Percentiles rank a stretch among this genome's conserved stretches.
Evolutionary conservation across 768 basidiomycete species (phyloP).

Genomic region (Leccinum arenicola): DNA sequence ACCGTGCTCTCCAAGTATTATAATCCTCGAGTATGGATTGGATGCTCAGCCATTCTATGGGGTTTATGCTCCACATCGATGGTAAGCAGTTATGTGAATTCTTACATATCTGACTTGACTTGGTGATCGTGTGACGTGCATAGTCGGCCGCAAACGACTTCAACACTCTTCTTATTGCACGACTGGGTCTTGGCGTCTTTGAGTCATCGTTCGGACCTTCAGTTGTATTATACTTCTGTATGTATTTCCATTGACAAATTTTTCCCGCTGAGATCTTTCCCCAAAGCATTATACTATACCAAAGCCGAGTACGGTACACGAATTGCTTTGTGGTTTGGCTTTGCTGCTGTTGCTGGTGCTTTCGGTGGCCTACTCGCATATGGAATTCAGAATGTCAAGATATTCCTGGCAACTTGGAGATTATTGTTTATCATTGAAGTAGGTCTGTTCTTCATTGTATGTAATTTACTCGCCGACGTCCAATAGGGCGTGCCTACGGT

Average conservation of each 20-base stretch:
- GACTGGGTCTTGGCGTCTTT: slow-evolving; percentile 33
- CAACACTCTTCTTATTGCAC: slow-evolving; percentile 27
- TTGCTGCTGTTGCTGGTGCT: slow-evolving; percentile 53
- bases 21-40: slow-evolving; percentile 68
- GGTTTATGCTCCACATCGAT: slow-evolving; percentile 69
- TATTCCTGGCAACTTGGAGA: slow-evolving; percentile 41
- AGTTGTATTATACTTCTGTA: slow-evolving; percentile 33
- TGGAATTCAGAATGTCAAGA: slow-evolving; percentile 43
- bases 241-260: background rate
- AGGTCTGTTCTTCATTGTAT: background rate
- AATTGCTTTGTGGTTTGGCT: slow-evolving; percentile 51
- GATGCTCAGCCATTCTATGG: slow-evolving; percentile 69
- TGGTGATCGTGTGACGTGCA: background rate
- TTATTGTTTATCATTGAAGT: slow-evolving; percentile 31
- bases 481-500: slow-evolving; percentile 55
- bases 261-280: slow-evolving; percentile 14
- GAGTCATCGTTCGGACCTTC: slow-evolving; percentile 35
- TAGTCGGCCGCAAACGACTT: slow-evolving; percentile 30
- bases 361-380: slow-evolving; percentile 57
- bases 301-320: slow-evolving; percentile 45
- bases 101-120: background rate
- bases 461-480: background rate
- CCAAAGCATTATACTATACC: slow-evolving; percentile 48
- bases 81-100: slow-evolving; percentile 35
- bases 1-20: slow-evolving; percentile 65